Conservation (phyloP, 495 filamentous ascomycete species). For the Evansstolkia leycettana region DNA sequence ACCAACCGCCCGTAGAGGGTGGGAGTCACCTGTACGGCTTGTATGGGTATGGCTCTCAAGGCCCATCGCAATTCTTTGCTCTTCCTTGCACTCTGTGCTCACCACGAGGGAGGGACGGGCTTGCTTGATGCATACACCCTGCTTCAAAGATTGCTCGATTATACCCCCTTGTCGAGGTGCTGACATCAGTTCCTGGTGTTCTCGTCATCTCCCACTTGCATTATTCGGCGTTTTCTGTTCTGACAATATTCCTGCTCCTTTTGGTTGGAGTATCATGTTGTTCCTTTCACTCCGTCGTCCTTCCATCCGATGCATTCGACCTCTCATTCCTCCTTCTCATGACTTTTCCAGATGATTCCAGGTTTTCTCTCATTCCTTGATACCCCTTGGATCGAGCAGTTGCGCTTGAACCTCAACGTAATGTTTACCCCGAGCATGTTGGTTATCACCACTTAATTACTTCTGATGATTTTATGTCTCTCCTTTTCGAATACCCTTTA, state of each 20-base stretch:
- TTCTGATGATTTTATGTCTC: slow-evolving; percentile 29
- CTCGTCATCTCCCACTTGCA: slow-evolving; percentile 1
- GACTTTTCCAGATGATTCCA: slow-evolving; percentile 1
- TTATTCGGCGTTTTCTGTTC: slow-evolving; percentile 7
- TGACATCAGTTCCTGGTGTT: too few species aligned
- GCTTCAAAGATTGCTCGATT: too few species aligned
- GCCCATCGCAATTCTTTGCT: too few species aligned
- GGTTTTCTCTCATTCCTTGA: slow-evolving; percentile 29
- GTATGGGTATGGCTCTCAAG: too few species aligned
- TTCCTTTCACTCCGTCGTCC: neutral
- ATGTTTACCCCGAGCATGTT: slow-evolving; percentile 5
- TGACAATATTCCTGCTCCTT: neutral
- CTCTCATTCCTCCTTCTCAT: neutral
- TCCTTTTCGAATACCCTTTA: slow-evolving; percentile 22
- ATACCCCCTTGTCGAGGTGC: too few species aligned
- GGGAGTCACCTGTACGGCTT: too few species aligned
- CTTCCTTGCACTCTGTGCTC: too few species aligned
- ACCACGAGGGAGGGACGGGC: too few species aligned
- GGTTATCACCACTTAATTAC: slow-evolving; percentile 2
- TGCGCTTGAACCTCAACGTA: slow-evolving; percentile 13
- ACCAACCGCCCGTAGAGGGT: slow-evolving; percentile 7
- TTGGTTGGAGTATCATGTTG: too few species aligned
- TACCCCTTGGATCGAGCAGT: slow-evolving; percentile 12
- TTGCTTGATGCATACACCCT: too few species aligned
- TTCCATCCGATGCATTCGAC: neutral